Base-by-base conservation (phyloP, 1,284 basidiomycete genomes). In the Ceratobasidium sp. region DNA sequence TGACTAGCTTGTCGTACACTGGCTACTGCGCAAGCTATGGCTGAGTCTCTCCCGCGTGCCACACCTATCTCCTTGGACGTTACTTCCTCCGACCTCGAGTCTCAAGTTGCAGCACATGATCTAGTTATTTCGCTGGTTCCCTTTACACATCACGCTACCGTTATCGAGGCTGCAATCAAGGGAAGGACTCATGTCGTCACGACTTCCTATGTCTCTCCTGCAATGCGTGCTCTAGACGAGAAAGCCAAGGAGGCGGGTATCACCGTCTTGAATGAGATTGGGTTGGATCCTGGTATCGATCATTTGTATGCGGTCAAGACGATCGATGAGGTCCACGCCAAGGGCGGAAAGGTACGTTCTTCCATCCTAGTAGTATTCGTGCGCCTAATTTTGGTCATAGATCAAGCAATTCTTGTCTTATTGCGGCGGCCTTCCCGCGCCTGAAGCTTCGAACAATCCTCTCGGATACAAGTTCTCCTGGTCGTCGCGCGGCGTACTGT, bases 381-480 rank as follows among this genome's bases (percentile, higher is more conserved):
- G 42, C 28, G 0, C 33, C 61, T 64, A 55, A 42, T 12, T 70
- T 75, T 51, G 2, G 20, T 56, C 69, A 13, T 80, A 95, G 94
- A 90, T 99, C 87, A 97, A 96, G 86, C 89, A 95, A 83, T 99
- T 99, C 91, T 88, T 95, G 81, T 97, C 95, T 1, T 99, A 96
- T 91, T 99, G 98, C 83, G 97, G 97, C 85, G 98, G 97, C 79
- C 92, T 98, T 56, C 96, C 97, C 77, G 95, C 97, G 1, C 96
- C 97, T 20, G 92, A 96, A 83, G 92, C 93, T 82, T 92, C 96
- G 18, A 92, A 93, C 84, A 99, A 99, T 89, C 97, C 98, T 9
- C 93, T 99, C 79, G 97, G 98, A 42, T 99, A 99, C 92, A 99
- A 99, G 87, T 99, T 99, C 89, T 98, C 96, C 51, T 99, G 98